Evolutionary conservation across 768 basidiomycete genomes (phyloP).

Genomic region (Mrakia gelida): DNA sequence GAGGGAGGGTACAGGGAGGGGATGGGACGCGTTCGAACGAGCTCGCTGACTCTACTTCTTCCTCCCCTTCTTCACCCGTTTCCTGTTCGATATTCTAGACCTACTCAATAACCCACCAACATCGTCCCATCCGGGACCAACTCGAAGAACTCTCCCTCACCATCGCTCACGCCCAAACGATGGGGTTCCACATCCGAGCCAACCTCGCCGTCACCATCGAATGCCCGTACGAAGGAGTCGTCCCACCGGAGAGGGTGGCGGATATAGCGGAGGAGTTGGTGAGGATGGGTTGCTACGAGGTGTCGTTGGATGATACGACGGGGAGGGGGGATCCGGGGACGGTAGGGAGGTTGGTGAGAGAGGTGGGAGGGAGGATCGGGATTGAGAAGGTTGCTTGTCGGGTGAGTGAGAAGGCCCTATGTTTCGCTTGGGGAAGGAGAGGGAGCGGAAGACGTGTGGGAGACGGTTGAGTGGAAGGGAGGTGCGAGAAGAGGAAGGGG

Average conservation of each 20-base stretch:
- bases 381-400: conserved; percentile 60
- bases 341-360: conserved; percentile 64
- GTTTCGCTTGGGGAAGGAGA: not conserved
- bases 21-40: not conserved
- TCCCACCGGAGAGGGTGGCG: conserved; percentile 60
- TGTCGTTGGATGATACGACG: conserved; percentile 80
- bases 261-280: conserved; percentile 65
- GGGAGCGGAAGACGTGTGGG: no score
- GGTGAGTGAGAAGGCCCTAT: no score
- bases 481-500: no score
- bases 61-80: not conserved
- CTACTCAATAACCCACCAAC: conserved; percentile 81
- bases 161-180: conserved; percentile 55
- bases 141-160: conserved; percentile 62
- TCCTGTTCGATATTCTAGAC: no score
- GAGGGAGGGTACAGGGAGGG: no score
- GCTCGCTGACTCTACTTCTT: not conserved
- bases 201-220: conserved; percentile 73
- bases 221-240: conserved; percentile 81
- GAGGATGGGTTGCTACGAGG: conserved; percentile 92
- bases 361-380: conserved; percentile 59
- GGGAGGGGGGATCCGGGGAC: conserved; percentile 74
- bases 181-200: conserved; percentile 50
- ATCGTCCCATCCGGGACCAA: conserved; percentile 66
- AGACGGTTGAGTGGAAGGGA: no score